Percentiles rank a stretch among this genome's conserved stretches.
phyloP scores from a whole-genome alignment of 2,329 filamentous ascomycete species.

The Calonectria fujianensis region DNA sequence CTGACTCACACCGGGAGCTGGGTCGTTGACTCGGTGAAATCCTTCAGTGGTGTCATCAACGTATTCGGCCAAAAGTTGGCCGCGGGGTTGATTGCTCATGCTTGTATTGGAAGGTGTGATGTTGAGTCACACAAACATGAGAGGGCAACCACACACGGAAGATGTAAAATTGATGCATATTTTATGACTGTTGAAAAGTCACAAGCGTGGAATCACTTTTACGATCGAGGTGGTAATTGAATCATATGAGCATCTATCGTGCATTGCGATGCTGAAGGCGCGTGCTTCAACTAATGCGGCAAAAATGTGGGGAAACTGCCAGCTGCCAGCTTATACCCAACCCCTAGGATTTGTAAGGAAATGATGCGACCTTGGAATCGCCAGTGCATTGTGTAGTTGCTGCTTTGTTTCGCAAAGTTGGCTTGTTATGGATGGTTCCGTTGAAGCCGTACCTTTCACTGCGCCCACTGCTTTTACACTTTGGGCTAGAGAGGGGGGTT shows the following conservation, averaged over 20 bases:
- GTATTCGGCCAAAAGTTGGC: conserved; percentile 4
- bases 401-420: background rate
- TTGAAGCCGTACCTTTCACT: background rate
- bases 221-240: background rate
- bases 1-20: background rate
- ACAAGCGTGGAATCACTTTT: background rate
- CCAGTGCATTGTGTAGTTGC: background rate
- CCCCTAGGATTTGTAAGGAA: too few species aligned
- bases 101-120: background rate
- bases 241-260: background rate
- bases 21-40: background rate
- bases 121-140: background rate
- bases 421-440: too few species aligned
- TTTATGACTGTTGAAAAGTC: background rate
- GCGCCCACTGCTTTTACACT: background rate
- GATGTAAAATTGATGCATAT: background rate
- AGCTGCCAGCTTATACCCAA: too few species aligned
- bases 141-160: background rate
- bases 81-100: conserved; percentile 14
- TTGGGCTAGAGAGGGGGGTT: background rate
- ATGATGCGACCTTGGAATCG: background rate
- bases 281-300: background rate
- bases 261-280: background rate
- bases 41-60: background rate
- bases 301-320: background rate